Evolutionary conservation across 345 rosid species (phyloP), one percentile per base, ranked within the genome.

Genomic region (Sisymbrium irio): DNA sequence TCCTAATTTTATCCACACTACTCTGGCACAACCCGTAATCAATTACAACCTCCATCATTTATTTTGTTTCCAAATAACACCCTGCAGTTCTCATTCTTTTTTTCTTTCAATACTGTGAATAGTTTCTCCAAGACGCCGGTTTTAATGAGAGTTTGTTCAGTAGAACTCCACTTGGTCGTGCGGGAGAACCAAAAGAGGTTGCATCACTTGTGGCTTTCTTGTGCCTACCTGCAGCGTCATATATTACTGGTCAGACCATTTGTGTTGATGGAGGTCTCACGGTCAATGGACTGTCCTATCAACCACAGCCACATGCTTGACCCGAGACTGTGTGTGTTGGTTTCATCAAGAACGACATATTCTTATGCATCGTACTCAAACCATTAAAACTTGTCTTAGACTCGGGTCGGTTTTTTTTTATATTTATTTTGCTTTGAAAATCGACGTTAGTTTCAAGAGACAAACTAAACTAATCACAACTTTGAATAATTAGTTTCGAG

Each of bases 171-270:
- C 75, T 71, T 15, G 75, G 60, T 27, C 59, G 75, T 0, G 60
- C 41, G 7, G 75, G 75, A 49, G 67, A 71, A 2, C 40, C 51
- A 0, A 3, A 61, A 1, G 74, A 70, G 5, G 74, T 70, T 58
- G 25, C 74, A 57, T 58, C 74, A 58, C 65, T 70, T 5, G 66
- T 58, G 37, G 66, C 13, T 11, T 70, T 58, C 7, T 12, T 58
- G 17, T 58, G 58, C 46, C 39, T 70, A 20, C 58, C 74, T 17
- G 66, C 74, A 9, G 65, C 74, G 20, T 58, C 66, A 0, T 70
- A 70, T 11, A 60, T 71, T 37, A 60, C 75, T 60, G 75, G 75
- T 11, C 75, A 71, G 28, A 71, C 67, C 40, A 71, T 71, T 60
- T 71, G 59, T 47, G 67, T 71, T 15, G 75, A 71, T 60, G 75